Base-by-base conservation (phyloP, 139 green algal species). In the Protoeuglena noctilucae region DNA sequence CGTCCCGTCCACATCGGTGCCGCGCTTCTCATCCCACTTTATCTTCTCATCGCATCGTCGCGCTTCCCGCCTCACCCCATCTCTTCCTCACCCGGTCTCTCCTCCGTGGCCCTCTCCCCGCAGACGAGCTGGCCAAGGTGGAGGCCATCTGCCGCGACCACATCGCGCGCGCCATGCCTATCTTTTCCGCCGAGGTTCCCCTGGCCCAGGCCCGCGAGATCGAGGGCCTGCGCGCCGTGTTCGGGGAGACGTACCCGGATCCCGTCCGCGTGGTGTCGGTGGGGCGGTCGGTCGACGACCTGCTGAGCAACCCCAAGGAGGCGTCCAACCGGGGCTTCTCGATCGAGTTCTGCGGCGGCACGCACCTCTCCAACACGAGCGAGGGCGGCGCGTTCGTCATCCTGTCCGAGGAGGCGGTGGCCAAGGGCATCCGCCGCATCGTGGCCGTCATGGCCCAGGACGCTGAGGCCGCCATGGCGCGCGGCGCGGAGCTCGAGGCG, bases 331-430 rank as follows among this genome's bases (percentile, higher is more conserved):
- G 41, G 27, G 56, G 59, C 9, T 77, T 69, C 66, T 77, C 69
- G 7, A 75, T 97, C 7, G 91, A 98, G 71, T 98, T 98, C 61
- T 98, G 91, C 67, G 91, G 91, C 29, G 91, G 91, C 47, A 96
- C 88, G 2, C 91, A 98, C 67, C 70, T 98, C 52, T 51, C 28
- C 47, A 88, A 88, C 75, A 96, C 88, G 58, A 29, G 27, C 9
- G n/a, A 79, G 31, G 91, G 89, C 9, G 56, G 63, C 24, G 71
- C 74, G 0, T 98, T 98, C 68, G 89, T 76, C 18, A 69, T 98
- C 28, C 41, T 98, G n/a, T 73, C 53, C 17, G 91, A 98, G 71
- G 89, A 95, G 68, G 91, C 83, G 53, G 92, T 95, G 40, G 82
- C 90, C 58, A 97, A 98, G 82, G 84, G 84, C 34, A 59, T 91